Conservation (phyloP, 2,329 filamentous ascomycete species). For the Neophaeococcomyces aloes region DNA sequence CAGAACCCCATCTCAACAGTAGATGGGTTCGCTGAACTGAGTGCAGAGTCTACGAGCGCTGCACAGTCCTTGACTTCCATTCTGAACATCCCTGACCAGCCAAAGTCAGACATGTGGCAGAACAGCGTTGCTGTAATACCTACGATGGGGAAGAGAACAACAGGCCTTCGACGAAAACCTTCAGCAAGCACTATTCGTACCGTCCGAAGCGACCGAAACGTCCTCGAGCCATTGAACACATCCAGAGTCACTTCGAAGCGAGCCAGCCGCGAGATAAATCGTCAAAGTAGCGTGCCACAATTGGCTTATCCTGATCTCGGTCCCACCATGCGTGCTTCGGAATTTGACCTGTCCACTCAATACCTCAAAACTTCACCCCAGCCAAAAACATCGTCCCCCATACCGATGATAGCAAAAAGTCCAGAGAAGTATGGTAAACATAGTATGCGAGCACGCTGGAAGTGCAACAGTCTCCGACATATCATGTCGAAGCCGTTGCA, state of each 20-base stretch:
- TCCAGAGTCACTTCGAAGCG: slow-evolving; percentile 13
- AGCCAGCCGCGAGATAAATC: slow-evolving; percentile 6
- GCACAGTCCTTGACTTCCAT: slow-evolving; percentile 4
- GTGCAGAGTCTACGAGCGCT: slow-evolving; percentile 14
- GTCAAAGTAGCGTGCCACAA: slow-evolving; percentile 13
- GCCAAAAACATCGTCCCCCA: slow-evolving; percentile 19
- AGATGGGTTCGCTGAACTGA: slow-evolving; percentile 18
- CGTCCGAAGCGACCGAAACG: slow-evolving; percentile 18
- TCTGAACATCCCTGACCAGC: slow-evolving; percentile 3
- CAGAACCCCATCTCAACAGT: slow-evolving; percentile 10
- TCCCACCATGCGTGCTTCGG: slow-evolving; percentile 15
- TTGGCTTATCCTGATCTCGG: slow-evolving; percentile 18
- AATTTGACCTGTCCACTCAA: slow-evolving; percentile 21
- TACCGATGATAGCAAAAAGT: slow-evolving; percentile 29
- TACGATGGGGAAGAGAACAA: slow-evolving; percentile 13
- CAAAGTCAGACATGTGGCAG: slow-evolving; percentile 15
- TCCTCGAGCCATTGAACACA: slow-evolving; percentile 19
- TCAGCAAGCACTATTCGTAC: slow-evolving; percentile 15
- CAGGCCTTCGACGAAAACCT: slow-evolving; percentile 14
- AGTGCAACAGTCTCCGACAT: slow-evolving; percentile 1
- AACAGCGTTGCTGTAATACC: slow-evolving; percentile 19
- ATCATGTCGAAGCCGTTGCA: slow-evolving; percentile 1
- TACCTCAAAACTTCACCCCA: slow-evolving; percentile 10
- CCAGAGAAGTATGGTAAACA: slow-evolving; percentile 16
- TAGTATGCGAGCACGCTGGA: slow-evolving; percentile 1